A percentile compares a stretch with the other conserved stretches of the same genome.
Conservation (phyloP, 2,329 filamentous ascomycete species). For the Mariannaea sp. region DNA sequence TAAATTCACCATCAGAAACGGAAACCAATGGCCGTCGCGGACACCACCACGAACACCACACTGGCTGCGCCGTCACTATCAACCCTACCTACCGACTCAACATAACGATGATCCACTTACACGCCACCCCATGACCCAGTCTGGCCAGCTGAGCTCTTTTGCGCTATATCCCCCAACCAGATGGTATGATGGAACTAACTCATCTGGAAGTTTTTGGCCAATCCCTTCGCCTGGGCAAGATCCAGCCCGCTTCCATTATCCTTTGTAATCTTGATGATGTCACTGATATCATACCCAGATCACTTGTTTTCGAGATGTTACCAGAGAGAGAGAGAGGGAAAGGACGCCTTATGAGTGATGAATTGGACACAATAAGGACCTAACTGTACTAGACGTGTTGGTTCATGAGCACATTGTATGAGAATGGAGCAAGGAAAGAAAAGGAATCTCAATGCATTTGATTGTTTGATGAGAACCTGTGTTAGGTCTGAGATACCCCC, state of each 20-base stretch:
- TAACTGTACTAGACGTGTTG: not conserved
- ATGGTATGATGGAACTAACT: not conserved
- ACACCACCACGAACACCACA: not conserved
- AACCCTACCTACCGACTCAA: not conserved
- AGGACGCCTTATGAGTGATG: not conserved
- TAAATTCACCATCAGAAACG: constrained; percentile 4
- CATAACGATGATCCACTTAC: not conserved
- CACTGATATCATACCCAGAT: not conserved
- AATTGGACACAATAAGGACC: not conserved
- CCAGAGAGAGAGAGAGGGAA: not conserved
- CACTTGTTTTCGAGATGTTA: no score
- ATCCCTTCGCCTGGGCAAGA: not conserved
- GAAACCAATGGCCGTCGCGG: not conserved
- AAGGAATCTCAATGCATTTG: constrained; percentile 6
- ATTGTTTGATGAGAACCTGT: constrained; percentile 3
- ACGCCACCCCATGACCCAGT: not conserved
- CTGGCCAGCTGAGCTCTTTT: not conserved
- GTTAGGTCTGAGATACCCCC: constrained; percentile 23
- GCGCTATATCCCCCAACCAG: not conserved
- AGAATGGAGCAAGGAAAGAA: not conserved
- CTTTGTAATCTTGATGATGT: not conserved
- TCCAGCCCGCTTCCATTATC: not conserved
- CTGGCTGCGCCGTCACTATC: not conserved
- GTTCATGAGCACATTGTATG: not conserved
- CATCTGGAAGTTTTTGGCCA: not conserved